Base-by-base conservation (phyloP, 352 stramenopile genomes). In the Globisporangium acanthophoron region DNA sequence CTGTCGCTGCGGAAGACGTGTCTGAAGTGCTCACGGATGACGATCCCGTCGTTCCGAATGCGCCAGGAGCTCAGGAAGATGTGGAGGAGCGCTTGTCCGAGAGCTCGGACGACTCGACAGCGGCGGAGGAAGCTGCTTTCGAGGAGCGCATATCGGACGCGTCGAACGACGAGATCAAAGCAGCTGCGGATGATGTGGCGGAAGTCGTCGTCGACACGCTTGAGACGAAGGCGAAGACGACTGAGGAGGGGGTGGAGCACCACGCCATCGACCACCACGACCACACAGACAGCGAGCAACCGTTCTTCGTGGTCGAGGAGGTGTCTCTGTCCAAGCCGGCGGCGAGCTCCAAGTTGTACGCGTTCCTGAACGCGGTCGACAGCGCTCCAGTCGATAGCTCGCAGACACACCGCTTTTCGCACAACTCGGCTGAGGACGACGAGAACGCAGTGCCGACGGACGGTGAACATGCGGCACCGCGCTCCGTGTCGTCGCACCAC, bases 361-460 rank as follows among this genome's bases (percentile, higher is more conserved):
- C 75, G 8, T 85, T 86, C 60, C 55, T 85, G 52, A 71, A 74
- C 29, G 67, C 70, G 2, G 76, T 85, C 9, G 74, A 85, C 35
- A 62, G 69, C 18, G 59, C 44, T 20, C 44, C 44, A 31, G 76
- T 83, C 6, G 74, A 85, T 33, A 62, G 71, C n/a, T 57, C 54
- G 6, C 56, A 45, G 47, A 54, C 44, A 33, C 40, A 61, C 15
- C 60, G 54, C 31, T 58, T 59, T 13, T 65, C 59, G 16, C 43
- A 68, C 29, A 47, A 40, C 3, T 61, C 57, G 20, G 55, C 41
- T 0, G 31, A 58, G 9, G 61, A 68, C 15, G 55, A 60, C 29
- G 59, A 69, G 1, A 56, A 62, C 20, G 62, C 29, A 1, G 37
- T 48, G 24, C 18, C 51, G 7, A 20, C 51, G 13, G n/a, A 45